phyloP scores from a whole-genome alignment of 768 basidiomycete species.

The Punctularia strigosozonata region DNA sequence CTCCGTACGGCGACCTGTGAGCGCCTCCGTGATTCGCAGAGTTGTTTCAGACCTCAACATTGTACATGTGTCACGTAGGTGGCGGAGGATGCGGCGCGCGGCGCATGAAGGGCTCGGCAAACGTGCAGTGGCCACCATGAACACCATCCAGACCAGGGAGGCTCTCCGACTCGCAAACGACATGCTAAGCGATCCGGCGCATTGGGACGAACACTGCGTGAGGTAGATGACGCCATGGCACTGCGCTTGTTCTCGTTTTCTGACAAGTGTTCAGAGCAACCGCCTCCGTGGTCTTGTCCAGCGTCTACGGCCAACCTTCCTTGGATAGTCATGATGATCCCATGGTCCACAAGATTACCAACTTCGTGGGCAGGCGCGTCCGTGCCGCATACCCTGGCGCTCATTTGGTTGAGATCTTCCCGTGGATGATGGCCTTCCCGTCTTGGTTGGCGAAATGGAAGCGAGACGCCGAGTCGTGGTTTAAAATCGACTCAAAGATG shows the following conservation, averaged over 20 bases:
- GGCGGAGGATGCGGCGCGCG: constrained; percentile 22
- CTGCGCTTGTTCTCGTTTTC: not conserved
- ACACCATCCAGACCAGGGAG: constrained; percentile 17
- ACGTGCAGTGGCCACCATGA: constrained; percentile 11
- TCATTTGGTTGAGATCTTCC: constrained; percentile 24
- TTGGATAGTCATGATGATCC: constrained; percentile 9
- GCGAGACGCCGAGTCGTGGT: constrained; percentile 12
- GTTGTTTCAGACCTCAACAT: not conserved
- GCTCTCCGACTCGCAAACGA: constrained; percentile 18
- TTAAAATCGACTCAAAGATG: constrained; percentile 12
- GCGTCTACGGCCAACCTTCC: constrained; percentile 12
- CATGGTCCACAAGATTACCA: constrained; percentile 12
- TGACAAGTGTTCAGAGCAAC: constrained; percentile 10
- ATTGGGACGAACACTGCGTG: constrained; percentile 21
- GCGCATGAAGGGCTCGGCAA: constrained; percentile 22
- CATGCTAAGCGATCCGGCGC: constrained; percentile 14
- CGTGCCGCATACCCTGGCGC: constrained; percentile 24
- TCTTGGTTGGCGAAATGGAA: constrained; percentile 19
- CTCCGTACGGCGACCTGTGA: constrained; percentile 13
- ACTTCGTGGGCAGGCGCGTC: constrained; percentile 16
- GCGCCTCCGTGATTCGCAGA: not conserved
- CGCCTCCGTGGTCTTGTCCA: constrained; percentile 17
- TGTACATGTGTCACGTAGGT: constrained; percentile 11
- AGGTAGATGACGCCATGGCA: constrained; percentile 7
- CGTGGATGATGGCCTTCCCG: constrained; percentile 21